Evolutionary conservation across 1,139 yeast species (phyloP), one percentile per base, ranked within the genome.

Genomic region (Taphrina sp.): DNA sequence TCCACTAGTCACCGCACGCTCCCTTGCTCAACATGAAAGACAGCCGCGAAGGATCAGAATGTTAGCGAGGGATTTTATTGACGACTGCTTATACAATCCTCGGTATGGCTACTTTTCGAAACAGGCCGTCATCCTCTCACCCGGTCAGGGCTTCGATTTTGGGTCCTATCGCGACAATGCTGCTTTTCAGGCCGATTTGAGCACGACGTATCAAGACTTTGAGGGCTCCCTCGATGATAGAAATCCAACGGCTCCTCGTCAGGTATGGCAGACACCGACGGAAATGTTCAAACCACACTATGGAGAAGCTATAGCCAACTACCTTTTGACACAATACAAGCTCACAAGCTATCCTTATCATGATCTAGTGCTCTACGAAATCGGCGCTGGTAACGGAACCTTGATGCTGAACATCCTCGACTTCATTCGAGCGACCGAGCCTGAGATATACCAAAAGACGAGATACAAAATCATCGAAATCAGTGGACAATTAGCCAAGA

Each of bases 351-450:
- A 78, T 61, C 86, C 87, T 0, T 79, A 80, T 62, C 72, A 77
- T 34, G 88, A 83, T 63, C 72, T 87, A 49, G 74, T 81, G 5
- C 84, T 87, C 12, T 88, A 86, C 69, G 96, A 88, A 70, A 81
- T 86, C 77, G 95, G 95, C 58, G 95, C 92, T 34, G 95, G 95
- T 62, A 87, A 87, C 65, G 95, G 95, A 55, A 87, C 95, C 0
- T 69, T 87, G 58, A 87, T 87, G 95, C 70, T 79, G 59, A 83
- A 87, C 65, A 78, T 87, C n/a, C 70, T 87, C 62, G 82, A 82
- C 64, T 87, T 76, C 65, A 77, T 87, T 60, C 75, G 80, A 60
- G 72, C 71, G 22, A 72, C 76, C 17, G 84, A 83, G 60, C 92
- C 95, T 0, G 89, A 84, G 39, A 81, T 86, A 10, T 88, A 86